Conservation (phyloP, 768 basidiomycete species). For the Kwoniella mangroviensis region DNA sequence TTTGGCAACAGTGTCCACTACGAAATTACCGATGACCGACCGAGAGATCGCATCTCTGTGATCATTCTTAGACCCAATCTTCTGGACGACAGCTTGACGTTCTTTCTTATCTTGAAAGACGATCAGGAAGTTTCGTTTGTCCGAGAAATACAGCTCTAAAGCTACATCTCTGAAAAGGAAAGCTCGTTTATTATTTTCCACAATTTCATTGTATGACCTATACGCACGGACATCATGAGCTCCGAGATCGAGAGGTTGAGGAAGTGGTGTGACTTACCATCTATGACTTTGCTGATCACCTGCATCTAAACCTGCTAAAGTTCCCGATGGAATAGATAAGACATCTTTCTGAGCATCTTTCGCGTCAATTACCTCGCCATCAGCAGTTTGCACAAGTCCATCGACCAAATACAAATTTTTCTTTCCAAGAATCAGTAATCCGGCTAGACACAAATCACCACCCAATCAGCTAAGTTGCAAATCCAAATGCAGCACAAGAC, state of each 20-base stretch:
- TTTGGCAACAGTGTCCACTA: conserved; percentile 53
- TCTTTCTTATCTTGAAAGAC: conserved; percentile 76
- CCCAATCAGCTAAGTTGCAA: neutral
- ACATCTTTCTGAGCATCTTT: conserved; percentile 79
- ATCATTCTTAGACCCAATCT: conserved; percentile 60
- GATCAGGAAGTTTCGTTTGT: conserved; percentile 82
- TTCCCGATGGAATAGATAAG: conserved; percentile 78
- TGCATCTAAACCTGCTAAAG: conserved; percentile 73
- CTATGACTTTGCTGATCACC: conserved; percentile 76
- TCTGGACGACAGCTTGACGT: conserved; percentile 60
- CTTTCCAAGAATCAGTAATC: conserved; percentile 82
- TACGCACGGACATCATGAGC: neutral
- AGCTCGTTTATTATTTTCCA: conserved; percentile 75
- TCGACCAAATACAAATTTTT: conserved; percentile 89
- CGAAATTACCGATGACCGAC: conserved; percentile 54
- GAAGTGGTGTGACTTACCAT: conserved; percentile 65
- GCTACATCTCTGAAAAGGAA: conserved; percentile 91
- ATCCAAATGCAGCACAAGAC: conserved; percentile 46
- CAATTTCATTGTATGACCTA: conserved; percentile 80
- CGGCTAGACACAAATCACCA: conserved; percentile 63
- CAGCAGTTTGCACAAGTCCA: conserved; percentile 81
- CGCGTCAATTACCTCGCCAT: conserved; percentile 86
- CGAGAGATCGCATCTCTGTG: conserved; percentile 66
- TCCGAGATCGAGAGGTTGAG: neutral
- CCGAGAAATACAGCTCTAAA: conserved; percentile 89